Evolutionary conservation across 345 rosid genomes (phyloP), one percentile per base, ranked within the genome.

Genomic region (Barbarea vulgaris): DNA sequence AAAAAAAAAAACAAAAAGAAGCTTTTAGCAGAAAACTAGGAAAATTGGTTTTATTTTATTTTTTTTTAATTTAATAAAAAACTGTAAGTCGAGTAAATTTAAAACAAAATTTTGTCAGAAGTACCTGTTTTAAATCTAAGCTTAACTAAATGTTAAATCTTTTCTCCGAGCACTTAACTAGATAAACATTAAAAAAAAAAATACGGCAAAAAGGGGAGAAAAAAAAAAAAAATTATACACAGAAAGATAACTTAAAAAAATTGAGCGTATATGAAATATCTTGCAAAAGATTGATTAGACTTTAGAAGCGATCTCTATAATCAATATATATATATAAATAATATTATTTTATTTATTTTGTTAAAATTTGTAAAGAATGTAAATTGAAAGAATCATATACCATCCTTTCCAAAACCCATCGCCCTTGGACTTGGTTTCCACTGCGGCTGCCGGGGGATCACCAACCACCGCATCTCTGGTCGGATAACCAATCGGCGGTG

Each of bases 351-450:
- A n/a, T n/a, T n/a, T n/a, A n/a, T n/a, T n/a, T n/a, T n/a, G n/a
- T n/a, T n/a, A n/a, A n/a, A n/a, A n/a, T n/a, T n/a, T n/a, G 10
- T 12, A 0, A 36, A 30, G 18, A 33, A 37, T 13, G 3, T 21
- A 59, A 68, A 42, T 0, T 9, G 2, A 30, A 15, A 69, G 5
- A 55, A 12, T 0, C 18, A 30, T 19, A 34, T 82, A 89, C 95
- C 95, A 89, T 71, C 93, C 93, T 51, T 89, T 86, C 87, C 87
- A 89, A 79, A 89, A 89, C 12, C 89, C 95, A 52, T 89, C 95
- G 0, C 92, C 96, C 63, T 78, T 86, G 63, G 88, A 81, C 64
- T 77, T 84, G 11, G 96, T 88, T 74, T 85, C 84, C 24, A 86
- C 64, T 0, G 84, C 78, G 3, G 55, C 73, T 3, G 73, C 62